These are phyloP conservation scores for Yarrowia sp. DNA, from an alignment of 805 yeast species.

Conservation along the genomic window DNA sequence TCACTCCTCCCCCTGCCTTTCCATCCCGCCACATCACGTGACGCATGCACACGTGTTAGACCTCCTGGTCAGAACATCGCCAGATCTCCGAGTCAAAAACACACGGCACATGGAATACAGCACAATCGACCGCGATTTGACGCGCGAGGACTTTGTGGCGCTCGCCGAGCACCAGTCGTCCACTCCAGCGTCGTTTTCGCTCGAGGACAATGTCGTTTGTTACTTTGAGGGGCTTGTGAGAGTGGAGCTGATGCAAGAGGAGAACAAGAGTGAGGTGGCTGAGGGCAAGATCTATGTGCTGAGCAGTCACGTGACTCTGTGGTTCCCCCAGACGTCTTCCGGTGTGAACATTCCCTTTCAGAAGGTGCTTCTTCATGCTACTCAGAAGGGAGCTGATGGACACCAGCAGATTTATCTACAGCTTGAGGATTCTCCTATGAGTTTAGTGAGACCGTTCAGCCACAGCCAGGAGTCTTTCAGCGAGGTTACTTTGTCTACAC, in stretches of 20 bases:
- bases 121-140: slow-evolving; percentile 25
- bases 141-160: slow-evolving; percentile 33
- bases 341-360: slow-evolving; percentile 34
- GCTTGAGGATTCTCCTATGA: slow-evolving; percentile 8
- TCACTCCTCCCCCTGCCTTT: too few relatives aligned
- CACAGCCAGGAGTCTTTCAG: neutral
- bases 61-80: slow-evolving; percentile 5
- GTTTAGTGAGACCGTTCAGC: neutral
- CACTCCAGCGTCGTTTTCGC: slow-evolving; percentile 39
- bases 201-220: slow-evolving; percentile 39
- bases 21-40: too few relatives aligned
- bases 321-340: slow-evolving; percentile 30
- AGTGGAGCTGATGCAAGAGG: slow-evolving; percentile 6
- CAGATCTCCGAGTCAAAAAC: neutral
- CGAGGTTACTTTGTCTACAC: slow-evolving; percentile 29
- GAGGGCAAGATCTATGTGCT: slow-evolving; percentile 33
- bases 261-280: neutral
- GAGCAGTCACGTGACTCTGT: slow-evolving; percentile 34
- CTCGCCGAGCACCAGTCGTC: slow-evolving; percentile 37
- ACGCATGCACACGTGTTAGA: slow-evolving; percentile 11
- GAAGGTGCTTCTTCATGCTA: slow-evolving; percentile 36
- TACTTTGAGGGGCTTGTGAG: slow-evolving; percentile 29
- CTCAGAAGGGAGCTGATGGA: slow-evolving; percentile 26
- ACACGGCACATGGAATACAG: slow-evolving; percentile 17
- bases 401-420: slow-evolving; percentile 11